phyloP scores from a whole-genome alignment of 2,329 filamentous ascomycete genomes.

The Calonectria pauciramosa region DNA sequence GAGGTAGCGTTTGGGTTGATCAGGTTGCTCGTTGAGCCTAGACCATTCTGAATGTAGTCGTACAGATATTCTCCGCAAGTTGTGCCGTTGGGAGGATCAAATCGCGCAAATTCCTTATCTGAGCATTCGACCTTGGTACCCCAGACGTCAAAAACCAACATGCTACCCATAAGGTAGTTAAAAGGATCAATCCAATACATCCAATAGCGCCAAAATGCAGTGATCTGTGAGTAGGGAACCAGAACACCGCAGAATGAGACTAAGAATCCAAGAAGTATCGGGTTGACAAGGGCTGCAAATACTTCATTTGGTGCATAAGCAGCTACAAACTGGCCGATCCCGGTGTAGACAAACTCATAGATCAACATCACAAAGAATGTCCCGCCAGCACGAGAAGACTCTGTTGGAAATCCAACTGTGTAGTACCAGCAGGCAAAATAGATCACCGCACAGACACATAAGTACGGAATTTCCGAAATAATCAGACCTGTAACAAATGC shows the following conservation, averaged over 20 bases:
- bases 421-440: slow-evolving; percentile 72
- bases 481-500: slow-evolving; percentile 69
- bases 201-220: slow-evolving; percentile 77
- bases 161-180: slow-evolving; percentile 70
- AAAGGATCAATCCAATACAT: slow-evolving; percentile 74
- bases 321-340: slow-evolving; percentile 74
- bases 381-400: slow-evolving; percentile 62
- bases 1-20: slow-evolving; percentile 70
- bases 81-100: slow-evolving; percentile 63
- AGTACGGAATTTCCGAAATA: slow-evolving; percentile 62
- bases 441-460: slow-evolving; percentile 58
- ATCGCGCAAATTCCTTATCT: slow-evolving; percentile 63
- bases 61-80: slow-evolving; percentile 72
- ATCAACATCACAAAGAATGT: slow-evolving; percentile 68
- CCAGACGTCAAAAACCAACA: slow-evolving; percentile 67
- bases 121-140: slow-evolving; percentile 61
- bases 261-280: slow-evolving; percentile 68
- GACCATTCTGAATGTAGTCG: slow-evolving; percentile 60
- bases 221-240: slow-evolving; percentile 74
- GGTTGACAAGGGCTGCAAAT: slow-evolving; percentile 71
- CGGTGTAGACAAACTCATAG: slow-evolving; percentile 72
- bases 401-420: slow-evolving; percentile 64
- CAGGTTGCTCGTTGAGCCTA: slow-evolving; percentile 65
- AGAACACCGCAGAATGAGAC: slow-evolving; percentile 82
- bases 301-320: slow-evolving; percentile 73